Evolutionary conservation across 805 yeast species (phyloP).

Genomic region (Ogataea dorogensis): DNA sequence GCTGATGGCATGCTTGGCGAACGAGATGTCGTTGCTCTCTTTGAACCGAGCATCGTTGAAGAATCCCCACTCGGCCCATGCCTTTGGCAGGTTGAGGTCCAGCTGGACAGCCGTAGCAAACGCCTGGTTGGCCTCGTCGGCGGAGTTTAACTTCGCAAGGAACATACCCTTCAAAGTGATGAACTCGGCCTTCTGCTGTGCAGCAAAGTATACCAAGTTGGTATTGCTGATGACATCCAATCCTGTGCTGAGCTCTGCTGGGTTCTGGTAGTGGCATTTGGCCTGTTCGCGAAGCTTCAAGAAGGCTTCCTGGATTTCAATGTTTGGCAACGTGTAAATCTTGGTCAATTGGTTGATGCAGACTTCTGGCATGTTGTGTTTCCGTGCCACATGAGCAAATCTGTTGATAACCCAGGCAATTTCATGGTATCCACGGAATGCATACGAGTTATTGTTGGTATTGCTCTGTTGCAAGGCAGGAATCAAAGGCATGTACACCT

Average conservation of each 20-base stretch:
- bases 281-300: conserved; percentile 95
- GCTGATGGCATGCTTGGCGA: conserved; percentile 91
- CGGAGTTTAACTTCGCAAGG: conserved; percentile 81
- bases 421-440: conserved; percentile 97
- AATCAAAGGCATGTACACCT: conserved; percentile 88
- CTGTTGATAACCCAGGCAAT: conserved; percentile 98
- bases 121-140: conserved; percentile 95
- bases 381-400: conserved; percentile 97
- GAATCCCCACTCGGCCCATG: conserved; percentile 99
- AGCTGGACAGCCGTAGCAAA: conserved; percentile 97
- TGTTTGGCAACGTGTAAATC: conserved; percentile 93
- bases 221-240: conserved; percentile 96
- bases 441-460: conserved; percentile 83
- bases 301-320: conserved; percentile 97
- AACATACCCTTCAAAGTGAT: conserved; percentile 98
- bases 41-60: conserved; percentile 87
- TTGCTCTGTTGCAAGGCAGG: conserved; percentile 76
- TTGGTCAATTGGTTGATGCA: conserved; percentile 90
- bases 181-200: conserved; percentile 97
- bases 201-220: conserved; percentile 90
- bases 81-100: conserved; percentile 90
- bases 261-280: conserved; percentile 92
- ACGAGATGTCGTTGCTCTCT: conserved; percentile 73
- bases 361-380: conserved; percentile 95
- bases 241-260: conserved; percentile 89